Conservation (phyloP, 2,329 filamentous ascomycete species). For the Aspergillus piperis region DNA sequence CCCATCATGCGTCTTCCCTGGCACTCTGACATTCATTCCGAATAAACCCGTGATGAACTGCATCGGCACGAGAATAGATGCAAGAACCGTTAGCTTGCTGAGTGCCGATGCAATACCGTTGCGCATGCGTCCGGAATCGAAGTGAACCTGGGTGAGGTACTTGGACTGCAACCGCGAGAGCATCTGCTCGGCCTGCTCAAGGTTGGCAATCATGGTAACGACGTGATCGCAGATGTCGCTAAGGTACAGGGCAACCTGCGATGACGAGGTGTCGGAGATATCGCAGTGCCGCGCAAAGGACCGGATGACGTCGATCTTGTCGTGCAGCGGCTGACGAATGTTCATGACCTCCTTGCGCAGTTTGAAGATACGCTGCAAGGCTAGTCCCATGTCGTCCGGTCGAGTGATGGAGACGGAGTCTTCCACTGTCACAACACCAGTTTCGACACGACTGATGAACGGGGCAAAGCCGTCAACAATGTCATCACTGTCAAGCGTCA, state of each 20-base stretch:
- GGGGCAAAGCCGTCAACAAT: slow-evolving; percentile 93
- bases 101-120: slow-evolving; percentile 81
- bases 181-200: slow-evolving; percentile 94
- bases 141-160: slow-evolving; percentile 86
- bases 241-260: slow-evolving; percentile 90
- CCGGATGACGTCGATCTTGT: slow-evolving; percentile 92
- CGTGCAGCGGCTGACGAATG: slow-evolving; percentile 82
- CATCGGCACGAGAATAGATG: slow-evolving; percentile 85
- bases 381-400: slow-evolving; percentile 78
- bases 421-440: slow-evolving; percentile 84
- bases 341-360: slow-evolving; percentile 90
- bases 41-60: slow-evolving; percentile 72
- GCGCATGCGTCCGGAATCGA: slow-evolving; percentile 83
- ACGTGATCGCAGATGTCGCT: slow-evolving; percentile 97
- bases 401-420: slow-evolving; percentile 89
- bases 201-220: slow-evolving; percentile 93
- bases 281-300: slow-evolving; percentile 97
- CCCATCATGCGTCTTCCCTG: slow-evolving; percentile 27
- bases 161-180: slow-evolving; percentile 87
- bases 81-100: slow-evolving; percentile 87
- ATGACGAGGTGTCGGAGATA: slow-evolving; percentile 82
- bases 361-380: slow-evolving; percentile 79
- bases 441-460: slow-evolving; percentile 77
- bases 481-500: slow-evolving; percentile 65
- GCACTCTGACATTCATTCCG: slow-evolving; percentile 48